Percentiles rank a stretch among this genome's conserved stretches.
Conservation (phyloP, 1,284 basidiomycete species). For the Apiotrichum sp. region DNA sequence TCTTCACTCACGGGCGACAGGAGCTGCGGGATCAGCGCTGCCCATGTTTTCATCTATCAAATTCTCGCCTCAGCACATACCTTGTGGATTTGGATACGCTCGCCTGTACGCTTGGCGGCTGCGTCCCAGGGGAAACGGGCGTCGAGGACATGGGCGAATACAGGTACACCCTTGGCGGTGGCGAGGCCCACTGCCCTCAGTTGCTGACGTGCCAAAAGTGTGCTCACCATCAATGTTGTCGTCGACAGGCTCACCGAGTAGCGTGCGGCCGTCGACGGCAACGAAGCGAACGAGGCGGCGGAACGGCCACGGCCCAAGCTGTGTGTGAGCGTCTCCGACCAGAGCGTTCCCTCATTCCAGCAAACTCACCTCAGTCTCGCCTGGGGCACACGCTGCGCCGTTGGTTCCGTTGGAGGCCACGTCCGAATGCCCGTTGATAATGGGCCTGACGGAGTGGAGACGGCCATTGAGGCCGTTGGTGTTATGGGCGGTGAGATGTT, state of each 20-base stretch:
- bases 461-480: not conserved
- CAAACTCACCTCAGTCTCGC: too few relatives aligned
- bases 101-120: conserved; percentile 4
- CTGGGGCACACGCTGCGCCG: too few relatives aligned
- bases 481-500: not conserved
- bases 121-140: conserved; percentile 21
- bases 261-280: conserved; percentile 15
- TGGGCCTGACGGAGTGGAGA: too few relatives aligned
- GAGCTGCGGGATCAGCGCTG: conserved; percentile 11
- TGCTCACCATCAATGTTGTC: conserved; percentile 27
- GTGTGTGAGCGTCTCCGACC: not conserved
- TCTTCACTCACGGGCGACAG: conserved; percentile 33
- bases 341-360: too few relatives aligned
- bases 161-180: conserved; percentile 13
- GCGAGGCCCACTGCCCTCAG: conserved; percentile 36
- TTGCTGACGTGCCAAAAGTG: not conserved
- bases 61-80: not conserved
- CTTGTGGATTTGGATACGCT: conserved; percentile 1
- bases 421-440: too few relatives aligned
- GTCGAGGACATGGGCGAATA: conserved; percentile 23
- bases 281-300: conserved; percentile 29
- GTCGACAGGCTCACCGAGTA: conserved; percentile 31
- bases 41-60: not conserved
- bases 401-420: too few relatives aligned
- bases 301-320: conserved; percentile 15